Evolutionary conservation across 495 filamentous ascomycete species (phyloP).

Genomic region (Chaetomium tenue): DNA sequence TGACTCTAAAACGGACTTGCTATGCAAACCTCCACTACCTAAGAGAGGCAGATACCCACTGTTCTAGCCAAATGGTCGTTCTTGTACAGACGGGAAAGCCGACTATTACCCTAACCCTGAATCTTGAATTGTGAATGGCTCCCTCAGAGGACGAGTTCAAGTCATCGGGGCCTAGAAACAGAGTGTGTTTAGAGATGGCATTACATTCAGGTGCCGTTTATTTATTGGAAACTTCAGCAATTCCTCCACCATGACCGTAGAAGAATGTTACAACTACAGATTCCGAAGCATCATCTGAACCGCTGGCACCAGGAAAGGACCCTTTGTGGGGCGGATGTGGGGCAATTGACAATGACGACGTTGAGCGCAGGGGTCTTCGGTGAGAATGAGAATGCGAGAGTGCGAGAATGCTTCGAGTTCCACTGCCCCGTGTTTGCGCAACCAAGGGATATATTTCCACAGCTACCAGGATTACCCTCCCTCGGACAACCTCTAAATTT

Average conservation of each 20-base stretch:
- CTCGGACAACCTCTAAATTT: neutral
- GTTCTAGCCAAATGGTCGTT: too few species aligned
- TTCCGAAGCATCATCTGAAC: too few species aligned
- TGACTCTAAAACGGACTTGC: too few species aligned
- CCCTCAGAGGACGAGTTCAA: neutral
- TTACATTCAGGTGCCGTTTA: neutral
- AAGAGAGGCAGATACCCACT: too few species aligned
- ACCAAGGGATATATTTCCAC: neutral
- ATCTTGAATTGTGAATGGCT: constrained; percentile 6
- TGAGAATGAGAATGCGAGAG: neutral
- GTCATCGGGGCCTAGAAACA: neutral
- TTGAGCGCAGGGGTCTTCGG: neutral
- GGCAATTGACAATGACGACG: constrained; percentile 10
- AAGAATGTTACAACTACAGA: too few species aligned
- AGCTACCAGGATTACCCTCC: neutral
- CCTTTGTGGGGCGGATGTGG: neutral
- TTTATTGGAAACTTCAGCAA: too few species aligned
- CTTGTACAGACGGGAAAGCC: neutral
- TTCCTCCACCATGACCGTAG: too few species aligned
- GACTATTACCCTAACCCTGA: constrained; percentile 13
- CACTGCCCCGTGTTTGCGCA: constrained; percentile 1
- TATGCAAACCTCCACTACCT: too few species aligned
- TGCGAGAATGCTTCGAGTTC: neutral
- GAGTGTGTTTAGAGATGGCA: too few species aligned
- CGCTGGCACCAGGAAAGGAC: neutral